Percentiles rank a stretch among this genome's conserved stretches.
These are phyloP conservation scores for Parastagonospora nodorum DNA, from an alignment of 2,329 filamentous ascomycete genomes.

Conservation along the genomic window DNA sequence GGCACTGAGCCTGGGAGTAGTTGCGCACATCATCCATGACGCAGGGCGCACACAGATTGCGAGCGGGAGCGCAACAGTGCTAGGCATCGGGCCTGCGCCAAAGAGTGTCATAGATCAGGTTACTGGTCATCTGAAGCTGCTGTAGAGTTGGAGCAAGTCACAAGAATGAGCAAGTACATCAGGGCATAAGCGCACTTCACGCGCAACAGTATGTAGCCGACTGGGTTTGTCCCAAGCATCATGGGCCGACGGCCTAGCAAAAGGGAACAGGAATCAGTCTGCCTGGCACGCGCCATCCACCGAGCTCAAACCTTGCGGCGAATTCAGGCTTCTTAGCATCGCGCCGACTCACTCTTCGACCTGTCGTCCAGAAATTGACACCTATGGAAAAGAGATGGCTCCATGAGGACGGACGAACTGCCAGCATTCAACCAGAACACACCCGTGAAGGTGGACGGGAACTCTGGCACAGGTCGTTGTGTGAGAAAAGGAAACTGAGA, in stretches of 20 bases:
- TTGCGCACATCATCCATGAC: conserved; percentile 88
- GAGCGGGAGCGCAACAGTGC: conserved; percentile 86
- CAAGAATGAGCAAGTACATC: no score
- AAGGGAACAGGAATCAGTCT: conserved; percentile 64
- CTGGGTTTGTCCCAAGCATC: conserved; percentile 86
- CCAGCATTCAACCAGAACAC: conserved; percentile 77
- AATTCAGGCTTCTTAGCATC: conserved; percentile 58
- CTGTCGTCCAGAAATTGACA: conserved; percentile 96
- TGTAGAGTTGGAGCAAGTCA: conserved; percentile 55
- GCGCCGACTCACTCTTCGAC: conserved; percentile 77
- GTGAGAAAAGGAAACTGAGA: conserved; percentile 44
- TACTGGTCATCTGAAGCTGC: conserved; percentile 80
- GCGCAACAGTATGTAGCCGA: conserved; percentile 66
- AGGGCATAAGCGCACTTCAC: background rate
- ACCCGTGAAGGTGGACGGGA: conserved; percentile 65
- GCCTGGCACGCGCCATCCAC: conserved; percentile 41
- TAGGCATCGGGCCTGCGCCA: conserved; percentile 76
- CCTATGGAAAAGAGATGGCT: conserved; percentile 74
- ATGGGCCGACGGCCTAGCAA: conserved; percentile 86
- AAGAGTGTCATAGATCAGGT: conserved; percentile 86
- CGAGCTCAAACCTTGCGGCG: conserved; percentile 46
- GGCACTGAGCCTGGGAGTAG: conserved; percentile 81
- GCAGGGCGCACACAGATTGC: conserved; percentile 98
- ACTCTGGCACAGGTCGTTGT: conserved; percentile 82
- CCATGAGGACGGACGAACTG: conserved; percentile 77